Evolutionary conservation across 805 yeast species (phyloP), one percentile per base, ranked within the genome.

Genomic region (Lipomyces sp.): DNA sequence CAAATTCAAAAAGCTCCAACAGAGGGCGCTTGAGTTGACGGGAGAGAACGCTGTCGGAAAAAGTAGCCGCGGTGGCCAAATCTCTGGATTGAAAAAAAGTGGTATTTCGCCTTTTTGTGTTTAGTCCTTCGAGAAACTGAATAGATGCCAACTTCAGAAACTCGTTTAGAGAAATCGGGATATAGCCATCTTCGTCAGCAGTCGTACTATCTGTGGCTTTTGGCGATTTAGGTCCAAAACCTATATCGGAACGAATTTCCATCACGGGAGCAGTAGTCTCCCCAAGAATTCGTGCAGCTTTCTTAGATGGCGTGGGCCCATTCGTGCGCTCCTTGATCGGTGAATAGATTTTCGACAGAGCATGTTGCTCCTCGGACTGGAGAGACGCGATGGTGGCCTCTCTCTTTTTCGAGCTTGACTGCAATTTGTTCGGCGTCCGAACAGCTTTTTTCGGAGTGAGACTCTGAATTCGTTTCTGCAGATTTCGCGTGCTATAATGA

Each of bases 1-100:
- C 55, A 53, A 79, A 78, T 29, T 78, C 77, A 56, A 73, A 74
- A 58, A 80, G 69, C 40, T 78, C 79, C 24, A 76, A 63, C 13
- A 72, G 59, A 7, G 77, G 76, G 13, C 77, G 62, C 44, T 70
- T 69, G 18, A 73, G 69, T 19, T 67, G 64, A 2, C 35, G 28
- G 0, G 77, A 77, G 21, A 58, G 58, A 3, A 70, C 64, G 53
- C 67, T 75, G 35, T 75, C 80, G 3, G 58, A 58, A 32, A 65
- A 53, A 3, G 57, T 55, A 3, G 60, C 57, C 37, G 48, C 61
- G 14, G 57, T 51, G 3, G 32, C 24, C 4, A 33, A 29, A 28
- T 47, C 59, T 4, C 43, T 45, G 22, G 63, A 38, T 26, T 54
- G 49, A 13, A 54, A 55, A 36, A 61, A 55, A 3, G 65, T 59